These are phyloP conservation scores for Xylaria sp. DNA, from an alignment of 2,329 filamentous ascomycete species.

Conservation along the genomic window DNA sequence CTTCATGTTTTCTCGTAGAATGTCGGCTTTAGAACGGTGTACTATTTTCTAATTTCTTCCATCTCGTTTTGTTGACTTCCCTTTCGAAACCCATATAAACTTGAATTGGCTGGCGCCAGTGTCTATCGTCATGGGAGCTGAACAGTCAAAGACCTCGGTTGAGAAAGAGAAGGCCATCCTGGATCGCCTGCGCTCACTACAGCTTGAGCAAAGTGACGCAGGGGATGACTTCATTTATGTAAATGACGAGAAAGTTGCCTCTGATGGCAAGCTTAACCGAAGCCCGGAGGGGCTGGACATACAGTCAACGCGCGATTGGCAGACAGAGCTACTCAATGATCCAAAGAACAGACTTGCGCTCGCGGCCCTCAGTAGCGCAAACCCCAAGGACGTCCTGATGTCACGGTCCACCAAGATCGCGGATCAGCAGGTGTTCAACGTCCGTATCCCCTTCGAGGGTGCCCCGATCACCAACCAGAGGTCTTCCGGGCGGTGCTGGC, in stretches of 20 bases:
- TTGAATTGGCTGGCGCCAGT: background rate
- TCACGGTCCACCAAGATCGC: conserved; percentile 70
- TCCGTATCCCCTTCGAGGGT: conserved; percentile 84
- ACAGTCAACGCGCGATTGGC: conserved; percentile 65
- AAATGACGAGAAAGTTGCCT: conserved; percentile 54
- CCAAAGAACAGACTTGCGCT: conserved; percentile 79
- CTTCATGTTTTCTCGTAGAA: background rate
- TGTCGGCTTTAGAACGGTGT: background rate
- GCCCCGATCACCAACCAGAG: conserved; percentile 86
- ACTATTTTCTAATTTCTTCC: background rate
- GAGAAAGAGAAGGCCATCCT: conserved; percentile 57
- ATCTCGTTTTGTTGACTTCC: background rate
- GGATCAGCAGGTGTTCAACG: conserved; percentile 84
- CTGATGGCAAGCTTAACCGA: conserved; percentile 38
- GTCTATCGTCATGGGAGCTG: conserved; percentile 54
- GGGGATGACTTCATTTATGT: conserved; percentile 63
- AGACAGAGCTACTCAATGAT: conserved; percentile 69
- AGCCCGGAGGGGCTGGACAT: conserved; percentile 61
- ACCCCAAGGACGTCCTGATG: conserved; percentile 72
- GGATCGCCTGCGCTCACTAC: conserved; percentile 57
- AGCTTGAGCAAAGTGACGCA: conserved; percentile 53
- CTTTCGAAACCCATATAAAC: background rate
- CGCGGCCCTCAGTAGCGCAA: conserved; percentile 73
- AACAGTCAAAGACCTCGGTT: conserved; percentile 54
- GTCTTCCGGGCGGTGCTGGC: conserved; percentile 85